phyloP scores from a whole-genome alignment of 1,284 basidiomycete species.

The Ustilago shanxiensis region DNA sequence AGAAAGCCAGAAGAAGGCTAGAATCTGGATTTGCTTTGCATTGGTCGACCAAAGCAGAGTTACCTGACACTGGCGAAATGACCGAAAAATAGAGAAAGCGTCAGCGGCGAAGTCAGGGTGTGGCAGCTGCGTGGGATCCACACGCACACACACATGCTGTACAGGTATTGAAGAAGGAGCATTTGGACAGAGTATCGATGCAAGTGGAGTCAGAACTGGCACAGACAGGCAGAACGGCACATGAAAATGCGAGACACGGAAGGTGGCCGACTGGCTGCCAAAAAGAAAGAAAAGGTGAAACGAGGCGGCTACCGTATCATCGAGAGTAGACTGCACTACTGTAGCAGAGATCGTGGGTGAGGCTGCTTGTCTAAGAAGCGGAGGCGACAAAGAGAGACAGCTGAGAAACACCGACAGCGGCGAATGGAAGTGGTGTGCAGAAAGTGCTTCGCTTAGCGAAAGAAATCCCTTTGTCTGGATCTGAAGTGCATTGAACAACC shows the following conservation, averaged over 20 bases:
- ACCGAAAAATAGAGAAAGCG: background rate
- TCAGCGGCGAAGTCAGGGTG: background rate
- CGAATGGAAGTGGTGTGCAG: slow-evolving; percentile 6
- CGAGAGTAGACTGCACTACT: too few species aligned
- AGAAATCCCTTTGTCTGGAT: background rate
- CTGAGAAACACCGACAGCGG: slow-evolving; percentile 2
- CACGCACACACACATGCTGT: too few species aligned
- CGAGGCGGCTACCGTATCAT: background rate
- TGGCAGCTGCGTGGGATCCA: too few species aligned
- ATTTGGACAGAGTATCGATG: slow-evolving; percentile 1
- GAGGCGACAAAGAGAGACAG: background rate
- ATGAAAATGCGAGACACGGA: background rate
- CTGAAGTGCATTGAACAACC: background rate
- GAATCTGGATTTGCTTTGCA: slow-evolving; percentile 7
- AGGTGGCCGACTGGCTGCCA: background rate
- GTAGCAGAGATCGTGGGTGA: background rate
- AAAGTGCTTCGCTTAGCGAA: slow-evolving; percentile 4
- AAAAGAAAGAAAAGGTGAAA: background rate
- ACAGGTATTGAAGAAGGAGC: too few species aligned
- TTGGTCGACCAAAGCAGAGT: too few species aligned
- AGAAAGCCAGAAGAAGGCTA: background rate
- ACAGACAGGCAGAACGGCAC: background rate
- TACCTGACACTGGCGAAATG: background rate
- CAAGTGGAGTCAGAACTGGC: background rate
- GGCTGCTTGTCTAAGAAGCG: background rate